These are phyloP conservation scores for Exophiala sp. DNA, from an alignment of 2,329 filamentous ascomycete species.

Conservation along the genomic window DNA sequence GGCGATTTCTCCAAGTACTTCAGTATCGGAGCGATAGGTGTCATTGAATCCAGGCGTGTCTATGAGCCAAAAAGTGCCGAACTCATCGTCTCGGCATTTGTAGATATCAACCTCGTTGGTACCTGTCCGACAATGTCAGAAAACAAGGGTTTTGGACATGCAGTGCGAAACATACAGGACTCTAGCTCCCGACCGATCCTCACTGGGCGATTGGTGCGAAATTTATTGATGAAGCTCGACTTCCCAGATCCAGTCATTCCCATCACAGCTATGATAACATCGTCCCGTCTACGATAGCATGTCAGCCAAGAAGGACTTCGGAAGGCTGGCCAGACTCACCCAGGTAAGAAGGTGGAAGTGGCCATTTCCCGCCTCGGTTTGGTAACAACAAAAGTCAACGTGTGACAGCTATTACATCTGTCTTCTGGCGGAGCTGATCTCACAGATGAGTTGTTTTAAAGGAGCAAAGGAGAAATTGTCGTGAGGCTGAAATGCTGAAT, in stretches of 20 bases:
- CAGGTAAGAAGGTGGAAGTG: constrained; percentile 15
- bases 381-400: too few relatives aligned
- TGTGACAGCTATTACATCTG: too few relatives aligned
- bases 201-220: constrained; percentile 24
- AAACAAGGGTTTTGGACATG: too few relatives aligned
- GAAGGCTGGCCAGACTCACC: constrained; percentile 8
- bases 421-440: too few relatives aligned
- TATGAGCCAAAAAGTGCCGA: constrained; percentile 30
- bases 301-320: too few relatives aligned
- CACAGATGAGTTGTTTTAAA: too few relatives aligned
- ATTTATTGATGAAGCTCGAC: constrained; percentile 35
- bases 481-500: too few relatives aligned
- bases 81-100: constrained; percentile 15
- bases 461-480: too few relatives aligned
- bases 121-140: background rate
- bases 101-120: constrained; percentile 23
- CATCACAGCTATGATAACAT: constrained; percentile 37
- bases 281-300: background rate
- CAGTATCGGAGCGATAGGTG: constrained; percentile 35
- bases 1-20: constrained; percentile 37
- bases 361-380: too few relatives aligned
- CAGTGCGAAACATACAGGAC: constrained; percentile 27
- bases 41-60: constrained; percentile 46
- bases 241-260: constrained; percentile 44
- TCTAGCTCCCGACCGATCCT: constrained; percentile 32